Conservation (phyloP, 2,329 filamentous ascomycete genomes). For the Epichloe sibirici region DNA sequence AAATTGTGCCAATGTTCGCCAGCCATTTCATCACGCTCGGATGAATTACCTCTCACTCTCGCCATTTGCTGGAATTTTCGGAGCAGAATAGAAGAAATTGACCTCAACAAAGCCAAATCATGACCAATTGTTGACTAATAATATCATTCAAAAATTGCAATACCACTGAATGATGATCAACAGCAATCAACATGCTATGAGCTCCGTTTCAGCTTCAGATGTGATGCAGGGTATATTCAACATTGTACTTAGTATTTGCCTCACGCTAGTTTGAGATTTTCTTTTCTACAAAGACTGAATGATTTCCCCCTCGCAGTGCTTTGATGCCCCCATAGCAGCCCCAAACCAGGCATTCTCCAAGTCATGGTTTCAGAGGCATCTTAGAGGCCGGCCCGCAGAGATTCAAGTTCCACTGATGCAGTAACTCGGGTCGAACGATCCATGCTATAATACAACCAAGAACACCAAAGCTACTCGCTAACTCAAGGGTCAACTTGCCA, state of each 20-base stretch:
- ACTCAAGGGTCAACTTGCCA: slow-evolving; percentile 57
- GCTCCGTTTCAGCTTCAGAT: background rate
- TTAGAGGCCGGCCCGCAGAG: background rate
- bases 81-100: too few species aligned
- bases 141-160: too few species aligned
- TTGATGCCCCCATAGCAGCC: background rate
- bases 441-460: slow-evolving; percentile 60
- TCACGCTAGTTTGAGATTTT: background rate
- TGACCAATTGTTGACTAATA: too few species aligned
- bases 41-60: too few species aligned
- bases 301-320: background rate
- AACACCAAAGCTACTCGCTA: slow-evolving; percentile 62
- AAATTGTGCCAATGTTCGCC: too few species aligned
- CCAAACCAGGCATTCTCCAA: background rate
- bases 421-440: slow-evolving; percentile 26
- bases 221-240: background rate
- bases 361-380: background rate
- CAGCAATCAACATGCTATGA: too few species aligned
- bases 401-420: slow-evolving; percentile 7
- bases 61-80: too few species aligned
- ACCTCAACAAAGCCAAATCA: too few species aligned
- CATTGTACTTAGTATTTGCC: background rate
- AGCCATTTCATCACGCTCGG: too few species aligned
- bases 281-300: background rate
- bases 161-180: background rate